phyloP scores from a whole-genome alignment of 2,329 filamentous ascomycete genomes.

The Acarospora socialis region DNA sequence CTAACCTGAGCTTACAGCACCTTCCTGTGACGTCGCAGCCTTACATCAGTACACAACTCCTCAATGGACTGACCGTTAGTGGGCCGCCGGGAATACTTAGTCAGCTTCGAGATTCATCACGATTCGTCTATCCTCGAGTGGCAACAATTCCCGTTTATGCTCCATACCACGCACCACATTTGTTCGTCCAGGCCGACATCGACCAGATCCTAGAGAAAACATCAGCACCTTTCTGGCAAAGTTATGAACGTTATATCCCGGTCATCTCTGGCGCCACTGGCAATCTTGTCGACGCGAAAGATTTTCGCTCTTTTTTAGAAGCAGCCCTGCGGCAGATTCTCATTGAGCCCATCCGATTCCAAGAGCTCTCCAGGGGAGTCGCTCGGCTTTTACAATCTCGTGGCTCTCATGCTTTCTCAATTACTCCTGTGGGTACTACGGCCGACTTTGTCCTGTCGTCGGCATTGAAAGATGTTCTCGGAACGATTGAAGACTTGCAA shows the following conservation, averaged over 20 bases:
- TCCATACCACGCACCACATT: slow-evolving; percentile 4
- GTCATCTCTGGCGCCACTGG: slow-evolving; percentile 3
- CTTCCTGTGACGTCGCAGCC: neutral
- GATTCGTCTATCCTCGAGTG: neutral
- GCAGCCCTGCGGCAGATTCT: slow-evolving; percentile 2
- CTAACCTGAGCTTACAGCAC: neutral
- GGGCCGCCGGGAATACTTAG: slow-evolving; percentile 1
- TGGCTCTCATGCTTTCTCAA: neutral
- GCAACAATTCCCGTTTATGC: slow-evolving; percentile 1
- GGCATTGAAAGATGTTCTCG: slow-evolving; percentile 4
- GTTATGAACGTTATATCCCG: neutral
- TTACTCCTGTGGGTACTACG: slow-evolving; percentile 5
- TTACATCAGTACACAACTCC: neutral
- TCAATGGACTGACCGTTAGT: slow-evolving; percentile 2
- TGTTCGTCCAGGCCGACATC: neutral
- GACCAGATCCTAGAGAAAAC: neutral
- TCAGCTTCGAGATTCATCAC: neutral
- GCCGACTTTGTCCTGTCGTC: slow-evolving; percentile 1
- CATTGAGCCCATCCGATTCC: slow-evolving; percentile 3
- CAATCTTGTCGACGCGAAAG: neutral
- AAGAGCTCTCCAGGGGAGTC: slow-evolving; percentile 1
- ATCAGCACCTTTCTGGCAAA: neutral
- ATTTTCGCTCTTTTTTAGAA: slow-evolving; percentile 2
- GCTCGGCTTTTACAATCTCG: neutral
- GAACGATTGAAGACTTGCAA: no score